These are phyloP conservation scores for Ophiosphaerella narmari DNA, from an alignment of 2,329 filamentous ascomycete species.

Conservation along the genomic window DNA sequence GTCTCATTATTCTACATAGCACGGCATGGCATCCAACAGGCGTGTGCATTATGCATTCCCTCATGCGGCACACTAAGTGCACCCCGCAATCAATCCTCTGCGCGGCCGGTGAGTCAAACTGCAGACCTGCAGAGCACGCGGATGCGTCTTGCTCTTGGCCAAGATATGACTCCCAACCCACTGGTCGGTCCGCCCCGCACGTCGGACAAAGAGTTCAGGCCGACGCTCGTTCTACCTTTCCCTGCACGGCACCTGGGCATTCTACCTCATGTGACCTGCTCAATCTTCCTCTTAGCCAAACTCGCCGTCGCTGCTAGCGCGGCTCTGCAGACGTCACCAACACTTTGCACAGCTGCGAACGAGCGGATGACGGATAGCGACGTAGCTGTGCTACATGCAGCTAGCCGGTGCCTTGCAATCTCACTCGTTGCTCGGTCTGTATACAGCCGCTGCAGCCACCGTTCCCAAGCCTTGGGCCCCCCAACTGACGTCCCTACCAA, in stretches of 20 bases:
- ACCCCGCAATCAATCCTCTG: not conserved
- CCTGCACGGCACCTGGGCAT: conserved; percentile 11
- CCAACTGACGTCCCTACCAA: conserved; percentile 4
- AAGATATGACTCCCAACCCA: conserved; percentile 27
- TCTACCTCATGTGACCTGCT: conserved; percentile 11
- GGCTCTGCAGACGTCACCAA: conserved; percentile 34
- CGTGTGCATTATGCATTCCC: not conserved
- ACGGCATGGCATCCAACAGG: not conserved
- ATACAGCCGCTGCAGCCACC: not conserved
- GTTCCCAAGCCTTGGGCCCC: conserved; percentile 15
- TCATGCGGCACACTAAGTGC: not conserved
- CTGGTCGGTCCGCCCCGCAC: conserved; percentile 26
- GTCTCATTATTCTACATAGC: not conserved
- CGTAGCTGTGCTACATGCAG: conserved; percentile 15
- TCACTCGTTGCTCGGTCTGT: not conserved
- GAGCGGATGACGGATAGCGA: conserved; percentile 19
- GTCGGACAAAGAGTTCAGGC: conserved; percentile 10
- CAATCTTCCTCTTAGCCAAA: conserved; percentile 22
- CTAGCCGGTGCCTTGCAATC: conserved; percentile 9
- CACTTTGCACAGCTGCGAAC: conserved; percentile 14
- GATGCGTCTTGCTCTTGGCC: conserved; percentile 7
- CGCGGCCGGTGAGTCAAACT: conserved; percentile 19
- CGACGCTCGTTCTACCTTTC: conserved; percentile 3
- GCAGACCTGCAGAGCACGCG: not conserved
- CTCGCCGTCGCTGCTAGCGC: conserved; percentile 24